These are phyloP conservation scores for Cladorrhinum samala DNA, from an alignment of 495 filamentous ascomycete species.

Conservation along the genomic window DNA sequence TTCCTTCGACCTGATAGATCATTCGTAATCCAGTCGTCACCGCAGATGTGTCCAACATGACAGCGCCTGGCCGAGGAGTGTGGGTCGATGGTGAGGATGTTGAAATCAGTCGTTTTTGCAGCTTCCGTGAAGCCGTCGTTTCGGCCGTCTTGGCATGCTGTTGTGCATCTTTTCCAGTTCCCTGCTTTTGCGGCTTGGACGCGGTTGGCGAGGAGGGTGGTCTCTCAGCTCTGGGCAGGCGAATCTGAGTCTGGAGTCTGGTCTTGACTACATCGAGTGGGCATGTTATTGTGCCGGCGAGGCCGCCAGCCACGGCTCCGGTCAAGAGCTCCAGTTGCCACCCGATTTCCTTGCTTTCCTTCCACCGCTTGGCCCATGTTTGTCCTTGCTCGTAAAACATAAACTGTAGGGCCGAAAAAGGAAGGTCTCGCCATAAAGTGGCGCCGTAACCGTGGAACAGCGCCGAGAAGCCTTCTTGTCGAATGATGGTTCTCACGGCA, in stretches of 20 bases:
- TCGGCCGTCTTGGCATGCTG: conserved; percentile 14
- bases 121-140: conserved; percentile 24
- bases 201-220: background rate
- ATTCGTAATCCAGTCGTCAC: conserved; percentile 77
- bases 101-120: conserved; percentile 64
- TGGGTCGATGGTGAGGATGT: conserved; percentile 79
- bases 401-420: conserved; percentile 93
- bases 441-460: conserved; percentile 93
- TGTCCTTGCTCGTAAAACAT: conserved; percentile 97
- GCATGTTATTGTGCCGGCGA: conserved; percentile 91
- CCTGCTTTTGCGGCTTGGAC: conserved; percentile 2
- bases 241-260: conserved; percentile 89
- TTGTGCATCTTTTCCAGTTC: conserved; percentile 8
- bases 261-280: conserved; percentile 98
- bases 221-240: conserved; percentile 30
- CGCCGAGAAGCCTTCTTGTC: conserved; percentile 72
- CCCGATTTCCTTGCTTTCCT: conserved; percentile 68
- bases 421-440: conserved; percentile 89
- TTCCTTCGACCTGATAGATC: conserved; percentile 82
- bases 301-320: conserved; percentile 83
- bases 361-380: conserved; percentile 66
- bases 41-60: conserved; percentile 78
- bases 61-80: conserved; percentile 63
- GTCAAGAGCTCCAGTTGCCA: conserved; percentile 80
- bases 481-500: conserved; percentile 76